Base-by-base conservation (phyloP, 129 eudicot genomes). In the Pseudognaphalium luteoalbum region DNA sequence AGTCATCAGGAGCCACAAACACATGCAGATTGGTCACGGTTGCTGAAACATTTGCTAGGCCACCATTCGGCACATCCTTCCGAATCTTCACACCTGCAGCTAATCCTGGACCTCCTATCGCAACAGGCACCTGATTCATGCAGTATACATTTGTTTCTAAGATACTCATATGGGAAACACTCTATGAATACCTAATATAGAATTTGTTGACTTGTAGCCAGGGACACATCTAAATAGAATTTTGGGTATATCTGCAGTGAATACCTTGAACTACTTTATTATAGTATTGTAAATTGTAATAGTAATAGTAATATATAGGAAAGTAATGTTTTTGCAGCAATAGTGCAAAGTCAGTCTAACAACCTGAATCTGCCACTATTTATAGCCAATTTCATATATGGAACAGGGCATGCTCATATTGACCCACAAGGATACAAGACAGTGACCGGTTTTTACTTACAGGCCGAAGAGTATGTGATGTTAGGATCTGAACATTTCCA, bases 31-130 rank as follows among this genome's bases (percentile, higher is more conserved):
- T 92, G 79, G 90, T 92, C 74, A 90, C 96, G 0, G 98, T 92
- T 32, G 94, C 93, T 8, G 98, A 96, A 63, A 92, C 98, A 54
- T 92, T 92, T n/a, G 98, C 93, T 8, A 92, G 94, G 41, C 98
- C 98, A 4, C 80, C 92, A 4, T 62, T 68, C 6, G 90, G 90
- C 11, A 92, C 81, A 78, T 92, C 98, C 76, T 84, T 83, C 68
- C 98, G 87, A 83, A 82, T 87, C 76, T 83, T 86, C 70, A 88
- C 96, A 44, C 91, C 88, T 1, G 81, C 80, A 65, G 85, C 82
- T 75, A 92, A 75, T 29, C 96, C 98, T 60, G 93, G 96, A 22
- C 98, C 98, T 68, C 98, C 98, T 65, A 89, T 89, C 41, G 98
- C 98, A 74, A 92, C 66, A 1, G 98, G 92, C 47, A 92, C 98